phyloP scores from a whole-genome alignment of 148 eudicot genomes.

The Cornus suecica region DNA sequence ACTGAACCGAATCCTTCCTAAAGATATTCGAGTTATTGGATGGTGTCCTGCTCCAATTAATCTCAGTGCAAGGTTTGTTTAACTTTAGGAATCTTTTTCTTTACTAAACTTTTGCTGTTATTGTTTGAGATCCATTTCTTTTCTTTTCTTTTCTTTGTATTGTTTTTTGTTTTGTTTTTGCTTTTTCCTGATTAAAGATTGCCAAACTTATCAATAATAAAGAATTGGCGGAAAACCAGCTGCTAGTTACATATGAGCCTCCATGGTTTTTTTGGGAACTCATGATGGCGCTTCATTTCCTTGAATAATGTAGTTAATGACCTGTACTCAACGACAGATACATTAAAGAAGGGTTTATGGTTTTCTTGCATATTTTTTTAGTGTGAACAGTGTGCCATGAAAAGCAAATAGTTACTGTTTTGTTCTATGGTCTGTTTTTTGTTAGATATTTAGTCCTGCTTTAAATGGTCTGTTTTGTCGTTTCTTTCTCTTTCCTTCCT shows the following conservation, averaged over 20 bases:
- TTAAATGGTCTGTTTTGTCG: constrained; percentile 8
- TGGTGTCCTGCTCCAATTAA: constrained; percentile 85
- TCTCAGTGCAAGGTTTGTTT: constrained; percentile 83
- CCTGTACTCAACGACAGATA: background rate
- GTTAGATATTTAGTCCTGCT: background rate
- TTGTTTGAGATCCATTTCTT: no score
- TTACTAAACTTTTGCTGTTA: background rate
- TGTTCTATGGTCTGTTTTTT: background rate
- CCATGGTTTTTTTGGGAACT: background rate
- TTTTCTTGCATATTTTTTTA: background rate
- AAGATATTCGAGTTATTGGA: constrained; percentile 77
- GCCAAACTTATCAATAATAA: background rate
- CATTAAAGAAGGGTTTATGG: background rate
- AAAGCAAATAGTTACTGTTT: background rate
- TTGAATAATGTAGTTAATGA: background rate
- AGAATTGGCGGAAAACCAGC: background rate
- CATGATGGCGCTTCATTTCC: background rate
- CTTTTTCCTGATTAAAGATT: background rate
- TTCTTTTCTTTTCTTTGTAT: no score
- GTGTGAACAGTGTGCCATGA: background rate
- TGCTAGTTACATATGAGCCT: background rate
- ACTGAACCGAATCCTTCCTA: constrained; percentile 75
- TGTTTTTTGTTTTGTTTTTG: no score
- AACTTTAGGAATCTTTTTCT: constrained; percentile 3
- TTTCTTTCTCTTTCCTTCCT: background rate